Evolutionary conservation across 176 grass and related monocot species (phyloP).

Genomic region (Ananas comosus): DNA sequence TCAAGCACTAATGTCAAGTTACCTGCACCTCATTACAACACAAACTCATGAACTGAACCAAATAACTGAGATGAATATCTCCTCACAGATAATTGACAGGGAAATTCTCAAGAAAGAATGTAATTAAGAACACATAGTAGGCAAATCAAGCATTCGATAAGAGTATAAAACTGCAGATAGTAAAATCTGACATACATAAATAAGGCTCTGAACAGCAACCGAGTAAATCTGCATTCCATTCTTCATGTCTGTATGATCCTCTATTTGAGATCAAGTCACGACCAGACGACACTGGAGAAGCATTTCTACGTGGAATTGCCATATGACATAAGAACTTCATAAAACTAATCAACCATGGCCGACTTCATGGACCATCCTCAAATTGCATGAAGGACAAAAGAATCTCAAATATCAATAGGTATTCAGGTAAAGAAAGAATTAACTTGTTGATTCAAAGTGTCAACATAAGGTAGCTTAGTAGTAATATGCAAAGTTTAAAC

Average conservation of each 20-base stretch:
- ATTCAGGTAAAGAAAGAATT: not conserved
- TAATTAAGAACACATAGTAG: no score
- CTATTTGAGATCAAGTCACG: constrained; percentile 35
- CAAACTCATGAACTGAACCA: not conserved
- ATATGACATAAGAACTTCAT: constrained; percentile 10
- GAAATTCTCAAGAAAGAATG: no score
- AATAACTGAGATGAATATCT: no score
- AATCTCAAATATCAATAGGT: not conserved
- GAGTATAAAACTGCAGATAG: not conserved
- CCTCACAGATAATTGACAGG: no score
- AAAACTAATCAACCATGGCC: not conserved
- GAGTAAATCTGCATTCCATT: constrained; percentile 97
- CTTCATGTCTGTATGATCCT: constrained; percentile 37
- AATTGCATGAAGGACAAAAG: not conserved
- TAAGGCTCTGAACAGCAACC: constrained; percentile 94
- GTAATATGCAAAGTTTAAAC: not conserved
- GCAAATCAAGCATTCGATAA: no score
- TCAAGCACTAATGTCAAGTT: not conserved
- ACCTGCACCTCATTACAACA: not conserved
- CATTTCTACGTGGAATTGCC: constrained; percentile 34
- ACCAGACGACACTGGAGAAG: constrained; percentile 44
- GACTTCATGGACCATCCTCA: not conserved
- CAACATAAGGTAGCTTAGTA: not conserved
- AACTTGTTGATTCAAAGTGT: not conserved
- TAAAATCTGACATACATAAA: constrained; percentile 62